Evolutionary conservation across 1,139 yeast genomes (phyloP).

Genomic region (Magnusiomyces suaveolens): DNA sequence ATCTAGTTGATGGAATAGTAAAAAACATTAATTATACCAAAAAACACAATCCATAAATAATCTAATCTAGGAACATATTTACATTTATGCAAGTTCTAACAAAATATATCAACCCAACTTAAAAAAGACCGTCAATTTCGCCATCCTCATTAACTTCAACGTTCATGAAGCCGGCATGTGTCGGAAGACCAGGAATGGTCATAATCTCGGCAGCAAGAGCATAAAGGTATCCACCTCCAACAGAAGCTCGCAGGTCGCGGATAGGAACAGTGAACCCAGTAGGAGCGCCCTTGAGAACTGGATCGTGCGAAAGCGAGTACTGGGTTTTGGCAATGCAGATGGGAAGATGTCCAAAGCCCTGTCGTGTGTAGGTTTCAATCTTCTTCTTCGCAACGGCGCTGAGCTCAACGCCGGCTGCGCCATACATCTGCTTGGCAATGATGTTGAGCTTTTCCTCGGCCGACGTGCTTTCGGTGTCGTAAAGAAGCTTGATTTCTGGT

Average conservation of each 20-base stretch:
- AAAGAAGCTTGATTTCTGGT: constrained; percentile 58
- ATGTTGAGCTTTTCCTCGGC: constrained; percentile 76
- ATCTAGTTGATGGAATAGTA: too few relatives aligned
- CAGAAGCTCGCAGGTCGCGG: constrained; percentile 85
- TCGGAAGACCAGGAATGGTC: constrained; percentile 96
- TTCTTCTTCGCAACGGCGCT: constrained; percentile 76
- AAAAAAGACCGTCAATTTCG: constrained; percentile 90
- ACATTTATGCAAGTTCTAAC: too few relatives aligned
- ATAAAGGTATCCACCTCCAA: constrained; percentile 94
- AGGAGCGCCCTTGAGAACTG: constrained; percentile 89
- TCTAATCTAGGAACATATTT: too few relatives aligned
- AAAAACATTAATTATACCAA: too few relatives aligned
- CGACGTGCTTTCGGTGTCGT: constrained; percentile 54
- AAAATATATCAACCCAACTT: too few relatives aligned
- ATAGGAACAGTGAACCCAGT: constrained; percentile 90
- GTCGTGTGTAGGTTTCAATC: constrained; percentile 72
- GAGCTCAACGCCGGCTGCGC: constrained; percentile 83
- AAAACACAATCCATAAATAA: too few relatives aligned
- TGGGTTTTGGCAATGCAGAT: constrained; percentile 97
- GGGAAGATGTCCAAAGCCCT: constrained; percentile 88
- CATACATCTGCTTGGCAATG: constrained; percentile 88
- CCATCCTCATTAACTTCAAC: constrained; percentile 91
- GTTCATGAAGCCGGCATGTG: constrained; percentile 94
- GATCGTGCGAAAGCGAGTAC: constrained; percentile 91
- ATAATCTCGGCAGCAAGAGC: constrained; percentile 96